Conservation (phyloP, 179 eudicot genomes). For the Beta lomatogona region DNA sequence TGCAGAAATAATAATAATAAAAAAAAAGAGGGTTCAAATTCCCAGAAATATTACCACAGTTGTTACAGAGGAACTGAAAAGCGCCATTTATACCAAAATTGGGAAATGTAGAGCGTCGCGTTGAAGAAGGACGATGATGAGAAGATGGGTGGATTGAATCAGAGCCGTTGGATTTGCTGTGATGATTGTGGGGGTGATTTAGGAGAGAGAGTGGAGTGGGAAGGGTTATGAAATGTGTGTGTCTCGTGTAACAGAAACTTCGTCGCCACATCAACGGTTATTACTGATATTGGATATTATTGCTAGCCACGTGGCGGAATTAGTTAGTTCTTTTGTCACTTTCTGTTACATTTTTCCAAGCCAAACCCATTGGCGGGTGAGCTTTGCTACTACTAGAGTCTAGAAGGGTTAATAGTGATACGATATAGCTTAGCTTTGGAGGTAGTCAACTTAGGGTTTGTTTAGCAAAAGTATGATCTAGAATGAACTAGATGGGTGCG, state of each 20-base stretch:
- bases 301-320: neutral
- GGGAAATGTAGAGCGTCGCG: neutral
- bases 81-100: neutral
- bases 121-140: neutral
- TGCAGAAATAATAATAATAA: too few relatives aligned
- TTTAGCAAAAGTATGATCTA: too few relatives aligned
- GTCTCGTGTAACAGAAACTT: slow-evolving; percentile 13
- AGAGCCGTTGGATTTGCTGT: neutral
- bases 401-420: too few relatives aligned
- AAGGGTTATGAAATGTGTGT: slow-evolving; percentile 2
- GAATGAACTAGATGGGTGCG: too few relatives aligned
- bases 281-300: neutral
- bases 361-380: too few relatives aligned
- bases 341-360: too few relatives aligned
- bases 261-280: slow-evolving; percentile 6
- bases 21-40: neutral
- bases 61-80: neutral
- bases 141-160: too few relatives aligned
- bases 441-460: too few relatives aligned
- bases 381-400: too few relatives aligned
- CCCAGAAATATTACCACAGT: neutral
- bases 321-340: too few relatives aligned
- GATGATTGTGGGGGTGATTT: neutral
- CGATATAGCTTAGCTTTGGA: too few relatives aligned
- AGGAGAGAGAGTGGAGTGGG: neutral